Percentiles rank a stretch among this genome's conserved stretches.
phyloP scores from a whole-genome alignment of 2,329 filamentous ascomycete genomes.

The Ilyonectria mors-panacis region DNA sequence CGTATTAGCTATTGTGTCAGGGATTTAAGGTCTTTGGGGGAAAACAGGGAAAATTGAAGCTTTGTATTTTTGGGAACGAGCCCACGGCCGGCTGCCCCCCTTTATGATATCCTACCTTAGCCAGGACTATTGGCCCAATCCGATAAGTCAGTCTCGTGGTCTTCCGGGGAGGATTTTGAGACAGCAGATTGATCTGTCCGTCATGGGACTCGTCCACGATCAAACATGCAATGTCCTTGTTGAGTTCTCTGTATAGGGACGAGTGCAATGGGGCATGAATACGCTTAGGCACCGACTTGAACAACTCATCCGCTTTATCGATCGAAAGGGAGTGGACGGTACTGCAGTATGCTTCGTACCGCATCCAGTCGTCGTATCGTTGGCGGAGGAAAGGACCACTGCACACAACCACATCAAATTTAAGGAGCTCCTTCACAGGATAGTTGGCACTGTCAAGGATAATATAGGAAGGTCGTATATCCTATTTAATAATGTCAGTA shows the following conservation, averaged over 20 bases:
- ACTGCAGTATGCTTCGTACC: not conserved
- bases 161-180: too few relatives aligned
- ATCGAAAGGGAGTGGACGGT: not conserved
- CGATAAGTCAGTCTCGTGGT: too few relatives aligned
- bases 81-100: too few relatives aligned
- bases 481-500: not conserved
- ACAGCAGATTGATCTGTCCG: too few relatives aligned
- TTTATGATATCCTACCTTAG: too few relatives aligned
- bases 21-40: too few relatives aligned
- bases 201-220: slow-evolving; percentile 10
- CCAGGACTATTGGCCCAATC: too few relatives aligned
- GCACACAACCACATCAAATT: not conserved
- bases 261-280: not conserved
- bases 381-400: not conserved
- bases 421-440: not conserved
- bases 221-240: not conserved
- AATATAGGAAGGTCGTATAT: not conserved
- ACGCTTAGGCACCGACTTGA: not conserved
- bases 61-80: too few relatives aligned
- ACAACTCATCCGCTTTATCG: not conserved
- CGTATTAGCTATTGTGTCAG: too few relatives aligned
- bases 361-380: not conserved
- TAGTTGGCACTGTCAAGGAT: not conserved
- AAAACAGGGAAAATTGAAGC: too few relatives aligned
- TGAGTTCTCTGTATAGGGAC: not conserved